Base-by-base conservation (phyloP, 1,284 basidiomycete genomes). In the Fomes fomentarius region DNA sequence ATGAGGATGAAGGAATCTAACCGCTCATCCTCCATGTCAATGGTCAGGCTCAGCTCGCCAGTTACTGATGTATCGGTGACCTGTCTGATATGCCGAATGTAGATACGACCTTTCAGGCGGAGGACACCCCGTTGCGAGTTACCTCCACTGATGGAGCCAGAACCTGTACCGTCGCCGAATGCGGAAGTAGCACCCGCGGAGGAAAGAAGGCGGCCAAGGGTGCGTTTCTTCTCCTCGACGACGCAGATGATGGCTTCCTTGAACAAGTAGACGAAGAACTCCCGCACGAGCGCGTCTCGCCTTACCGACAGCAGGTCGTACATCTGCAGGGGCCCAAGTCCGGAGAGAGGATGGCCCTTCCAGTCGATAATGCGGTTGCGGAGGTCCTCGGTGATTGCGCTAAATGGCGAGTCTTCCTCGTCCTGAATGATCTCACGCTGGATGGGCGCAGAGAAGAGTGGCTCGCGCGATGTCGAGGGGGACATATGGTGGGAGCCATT, bases 201-300 rank as follows among this genome's bases (percentile, higher is more conserved):
- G 28, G 84, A 82, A 3, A 92, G 74, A 43, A 93, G 77, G 44
- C 91, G 80, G 5, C 86, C 86, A 1, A 93, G 76, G 1, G 86
- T 80, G 21, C 89, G 86, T 66, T 93, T 94, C 76, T 89, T 91
- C 74, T 98, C 96, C 69, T 98, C 96, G 21, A 92, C 85, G 14
- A 98, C 93, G 71, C 96, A 99, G 57, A 98, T 94, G 56, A 99
- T 89, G 10, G 96, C 96, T 68, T 98, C 93, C 66, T 90, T 88
- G 83, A 98, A 98, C 37, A 99, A 83, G 73, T 98, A 98, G 54
- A 98, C 93, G 68, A 89, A 93, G 71, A 96, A 96, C 69, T 96
- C 93, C 52, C 93, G 84, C 24, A 94, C 87, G 51, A 94, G 85
- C 10, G 86, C 75, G 63, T 95, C 94, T 52, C 96, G 88, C 43